Conservation (phyloP, 2,329 filamentous ascomycete genomes). For the Alternaria longipes region DNA sequence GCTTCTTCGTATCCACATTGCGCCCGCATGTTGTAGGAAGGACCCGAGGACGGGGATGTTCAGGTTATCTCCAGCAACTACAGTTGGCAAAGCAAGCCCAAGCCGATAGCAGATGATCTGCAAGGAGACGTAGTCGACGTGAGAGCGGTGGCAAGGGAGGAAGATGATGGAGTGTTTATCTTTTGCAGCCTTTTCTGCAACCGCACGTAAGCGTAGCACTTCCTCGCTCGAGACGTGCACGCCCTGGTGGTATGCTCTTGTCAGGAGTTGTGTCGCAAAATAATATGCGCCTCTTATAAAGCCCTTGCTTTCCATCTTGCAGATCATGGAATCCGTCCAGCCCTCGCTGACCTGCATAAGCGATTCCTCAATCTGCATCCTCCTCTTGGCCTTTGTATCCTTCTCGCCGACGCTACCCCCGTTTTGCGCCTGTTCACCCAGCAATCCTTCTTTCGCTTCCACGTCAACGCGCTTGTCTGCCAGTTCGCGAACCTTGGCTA, state of each 20-base stretch:
- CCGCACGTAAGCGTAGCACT: constrained; percentile 80
- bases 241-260: constrained; percentile 93
- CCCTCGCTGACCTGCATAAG: constrained; percentile 83
- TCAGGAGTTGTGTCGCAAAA: constrained; percentile 83
- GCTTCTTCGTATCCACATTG: constrained; percentile 93
- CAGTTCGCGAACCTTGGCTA: constrained; percentile 76
- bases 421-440: constrained; percentile 57
- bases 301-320: constrained; percentile 94
- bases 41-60: constrained; percentile 91
- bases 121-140: constrained; percentile 94
- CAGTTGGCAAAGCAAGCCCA: constrained; percentile 85
- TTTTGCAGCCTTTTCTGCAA: constrained; percentile 81
- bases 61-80: constrained; percentile 94
- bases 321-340: constrained; percentile 95
- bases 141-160: constrained; percentile 90
- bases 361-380: constrained; percentile 76
- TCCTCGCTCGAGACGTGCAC: constrained; percentile 97
- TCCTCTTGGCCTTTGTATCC: constrained; percentile 67
- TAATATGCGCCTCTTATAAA: constrained; percentile 96
- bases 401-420: constrained; percentile 58
- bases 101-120: constrained; percentile 96
- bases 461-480: constrained; percentile 77
- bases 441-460: constrained; percentile 78
- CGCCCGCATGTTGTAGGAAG: constrained; percentile 92
- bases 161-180: constrained; percentile 97